Base-by-base conservation (phyloP, 345 rosid genomes). In the Dipteronia dyeriana region DNA sequence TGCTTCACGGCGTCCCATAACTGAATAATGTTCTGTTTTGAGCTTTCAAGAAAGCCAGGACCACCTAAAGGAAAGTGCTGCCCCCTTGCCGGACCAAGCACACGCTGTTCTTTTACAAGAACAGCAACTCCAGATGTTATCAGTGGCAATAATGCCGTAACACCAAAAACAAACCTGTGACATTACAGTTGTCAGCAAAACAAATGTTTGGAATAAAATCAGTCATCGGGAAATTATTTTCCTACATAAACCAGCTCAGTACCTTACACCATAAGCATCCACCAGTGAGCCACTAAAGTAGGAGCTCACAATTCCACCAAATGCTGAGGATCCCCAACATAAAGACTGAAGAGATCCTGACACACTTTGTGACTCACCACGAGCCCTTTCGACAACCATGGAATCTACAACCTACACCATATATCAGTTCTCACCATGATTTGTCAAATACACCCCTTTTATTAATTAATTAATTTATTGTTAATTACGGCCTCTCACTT, bases 271-370 rank as follows among this genome's bases (percentile, higher is more conserved):
- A 84, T 91, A 91, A 63, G 89, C 79, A 41, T 91, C 95, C 70
- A 96, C 99, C 70, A 96, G 80, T 41, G 98, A 96, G 77, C 98
- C 99, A 72, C 97, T 94, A 69, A 96, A 94, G 86, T 94, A 91
- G 22, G 98, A 91, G 87, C 98, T 94, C 81, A 94, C 97, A 72
- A 96, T 89, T 74, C 98, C 98, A 83, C 97, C 99, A 84, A 96
- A 94, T 61, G 98, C 99, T 63, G 98, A 96, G 31, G 95, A 94
- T 82, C 99, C 99, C 98, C 98, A 94, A 80, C 99, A 94, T 65
- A 92, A 85, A 5, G 98, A 96, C 86, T 92, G 98, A 69, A 96
- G 90, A 39, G 98, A 92, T 73, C 99, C 97, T 1, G 97, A 90
- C 82, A 94, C 85, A 72, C 93, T 90, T 82, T 92, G 98, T 39